Conservation (phyloP, 2,329 filamentous ascomycete species). For the Xenoacremonium recifei region DNA sequence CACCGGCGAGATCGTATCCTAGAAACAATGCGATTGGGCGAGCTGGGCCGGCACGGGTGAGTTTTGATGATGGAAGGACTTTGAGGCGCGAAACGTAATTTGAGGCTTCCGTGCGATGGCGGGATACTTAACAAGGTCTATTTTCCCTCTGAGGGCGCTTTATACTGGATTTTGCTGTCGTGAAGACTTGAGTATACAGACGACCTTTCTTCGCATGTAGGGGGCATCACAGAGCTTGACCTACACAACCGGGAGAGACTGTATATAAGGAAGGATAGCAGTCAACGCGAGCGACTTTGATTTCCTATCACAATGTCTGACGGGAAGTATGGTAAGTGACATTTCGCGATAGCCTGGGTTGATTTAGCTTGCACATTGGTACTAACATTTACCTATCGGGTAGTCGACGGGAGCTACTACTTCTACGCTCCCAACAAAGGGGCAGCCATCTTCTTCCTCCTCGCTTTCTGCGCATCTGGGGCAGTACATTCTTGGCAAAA, state of each 20-base stretch:
- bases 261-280: too few relatives aligned
- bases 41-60: constrained; percentile 9
- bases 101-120: too few relatives aligned
- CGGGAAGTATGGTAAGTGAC: constrained; percentile 31
- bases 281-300: too few relatives aligned
- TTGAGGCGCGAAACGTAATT: too few relatives aligned
- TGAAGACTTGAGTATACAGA: too few relatives aligned
- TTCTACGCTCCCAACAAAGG: constrained; percentile 48
- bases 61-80: too few relatives aligned
- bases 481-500: constrained; percentile 41
- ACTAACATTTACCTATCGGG: constrained; percentile 2
- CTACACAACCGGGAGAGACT: too few relatives aligned
- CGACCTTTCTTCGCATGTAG: too few relatives aligned
- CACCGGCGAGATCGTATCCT: constrained; percentile 19
- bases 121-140: too few relatives aligned
- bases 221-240: too few relatives aligned
- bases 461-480: constrained; percentile 38
- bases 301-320: constrained; percentile 26
- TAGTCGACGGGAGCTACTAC: constrained; percentile 43
- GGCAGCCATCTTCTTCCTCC: constrained; percentile 46
- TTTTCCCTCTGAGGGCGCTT: too few relatives aligned
- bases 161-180: too few relatives aligned
- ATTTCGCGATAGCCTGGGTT: not conserved
- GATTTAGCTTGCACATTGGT: not conserved
- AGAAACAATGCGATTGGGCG: constrained; percentile 20